Conservation (phyloP, 768 basidiomycete species). For the Phlebiopsis gigantea region DNA sequence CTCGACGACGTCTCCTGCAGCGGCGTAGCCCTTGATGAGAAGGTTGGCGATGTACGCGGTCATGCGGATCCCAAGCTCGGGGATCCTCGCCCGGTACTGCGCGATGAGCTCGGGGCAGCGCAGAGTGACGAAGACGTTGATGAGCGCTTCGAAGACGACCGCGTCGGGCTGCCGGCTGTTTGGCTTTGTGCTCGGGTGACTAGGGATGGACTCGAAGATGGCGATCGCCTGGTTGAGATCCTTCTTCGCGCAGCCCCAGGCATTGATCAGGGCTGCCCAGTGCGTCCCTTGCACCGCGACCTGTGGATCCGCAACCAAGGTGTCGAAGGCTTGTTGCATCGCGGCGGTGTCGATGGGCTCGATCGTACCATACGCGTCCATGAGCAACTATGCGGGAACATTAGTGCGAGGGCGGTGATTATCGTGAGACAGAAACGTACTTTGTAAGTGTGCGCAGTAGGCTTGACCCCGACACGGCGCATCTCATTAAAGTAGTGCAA, state of each 20-base stretch:
- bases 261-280: conserved; percentile 85
- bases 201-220: conserved; percentile 70
- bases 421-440: conserved; percentile 30
- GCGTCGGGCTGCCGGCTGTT: conserved; percentile 57
- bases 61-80: conserved; percentile 64
- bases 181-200: conserved; percentile 40
- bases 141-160: conserved; percentile 82
- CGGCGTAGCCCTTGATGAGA: conserved; percentile 68
- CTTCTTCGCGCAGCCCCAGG: conserved; percentile 75
- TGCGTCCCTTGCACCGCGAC: conserved; percentile 56
- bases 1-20: conserved; percentile 60
- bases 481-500: conserved; percentile 73
- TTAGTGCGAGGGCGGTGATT: neutral
- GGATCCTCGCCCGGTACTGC: conserved; percentile 58
- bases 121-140: conserved; percentile 80
- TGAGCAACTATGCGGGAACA: conserved; percentile 52
- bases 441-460: conserved; percentile 94
- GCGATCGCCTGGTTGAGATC: conserved; percentile 72
- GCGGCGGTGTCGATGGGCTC: conserved; percentile 71
- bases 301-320: conserved; percentile 41
- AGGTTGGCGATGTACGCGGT: conserved; percentile 95
- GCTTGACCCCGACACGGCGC: conserved; percentile 50
- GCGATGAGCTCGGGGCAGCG: conserved; percentile 76
- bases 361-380: conserved; percentile 84
- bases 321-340: conserved; percentile 67